Percentiles rank a stretch among this genome's conserved stretches.
Conservation (phyloP, 352 stramenopile genomes). For the Phytopythium aichiense region DNA sequence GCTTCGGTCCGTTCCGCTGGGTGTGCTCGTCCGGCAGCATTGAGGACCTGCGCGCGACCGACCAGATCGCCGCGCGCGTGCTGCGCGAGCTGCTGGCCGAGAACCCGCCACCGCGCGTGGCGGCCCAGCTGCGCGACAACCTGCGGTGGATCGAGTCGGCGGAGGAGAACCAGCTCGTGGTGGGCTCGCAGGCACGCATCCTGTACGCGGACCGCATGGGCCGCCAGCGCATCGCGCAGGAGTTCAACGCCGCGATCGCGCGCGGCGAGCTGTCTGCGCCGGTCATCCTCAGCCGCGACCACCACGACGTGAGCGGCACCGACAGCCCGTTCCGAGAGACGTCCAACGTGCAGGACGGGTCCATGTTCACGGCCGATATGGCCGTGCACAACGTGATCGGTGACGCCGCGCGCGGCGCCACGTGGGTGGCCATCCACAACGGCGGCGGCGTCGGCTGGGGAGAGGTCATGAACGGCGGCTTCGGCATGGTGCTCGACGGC, state of each 20-base stretch:
- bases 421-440: constrained; percentile 88
- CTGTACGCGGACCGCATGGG: constrained; percentile 83
- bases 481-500: constrained; percentile 85
- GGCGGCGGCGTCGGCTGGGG: constrained; percentile 86
- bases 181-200: constrained; percentile 87
- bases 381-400: constrained; percentile 88
- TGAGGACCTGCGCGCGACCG: constrained; percentile 71
- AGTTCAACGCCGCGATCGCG: constrained; percentile 82
- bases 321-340: constrained; percentile 89
- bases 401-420: constrained; percentile 77
- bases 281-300: constrained; percentile 82
- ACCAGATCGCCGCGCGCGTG: constrained; percentile 68
- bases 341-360: constrained; percentile 85
- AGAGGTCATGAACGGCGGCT: constrained; percentile 87
- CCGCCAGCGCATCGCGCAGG: constrained; percentile 67
- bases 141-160: constrained; percentile 83
- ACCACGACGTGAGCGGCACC: constrained; percentile 88
- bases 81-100: constrained; percentile 55
- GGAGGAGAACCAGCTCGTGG: constrained; percentile 81
- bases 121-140: constrained; percentile 80
- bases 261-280: constrained; percentile 58
- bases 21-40: constrained; percentile 72
- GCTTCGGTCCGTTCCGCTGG: constrained; percentile 89
- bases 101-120: constrained; percentile 47
- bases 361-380: constrained; percentile 87